Evolutionary conservation across 495 filamentous ascomycete species (phyloP).

Genomic region (Penicillium taxi): DNA sequence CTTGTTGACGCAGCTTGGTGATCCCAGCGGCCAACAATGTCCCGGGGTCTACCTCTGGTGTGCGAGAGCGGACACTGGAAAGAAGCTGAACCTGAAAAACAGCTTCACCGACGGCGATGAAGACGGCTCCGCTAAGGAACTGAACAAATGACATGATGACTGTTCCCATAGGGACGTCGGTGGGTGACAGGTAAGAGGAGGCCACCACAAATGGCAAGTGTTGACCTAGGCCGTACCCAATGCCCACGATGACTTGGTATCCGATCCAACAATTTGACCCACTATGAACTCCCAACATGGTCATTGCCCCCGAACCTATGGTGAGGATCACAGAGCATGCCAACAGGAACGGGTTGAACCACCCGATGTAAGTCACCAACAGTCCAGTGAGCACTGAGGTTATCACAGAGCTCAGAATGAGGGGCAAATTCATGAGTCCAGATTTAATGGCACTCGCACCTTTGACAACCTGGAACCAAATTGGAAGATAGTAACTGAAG

Average conservation of each 20-base stretch:
- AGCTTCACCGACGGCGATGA: conserved; percentile 62
- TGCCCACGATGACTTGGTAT: conserved; percentile 20
- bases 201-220: conserved; percentile 47
- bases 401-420: conserved; percentile 12
- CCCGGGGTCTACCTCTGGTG: background rate
- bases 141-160: conserved; percentile 56
- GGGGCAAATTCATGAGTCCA: conserved; percentile 22
- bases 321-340: conserved; percentile 43
- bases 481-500: conserved; percentile 9
- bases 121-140: conserved; percentile 58
- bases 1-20: too few relatives aligned
- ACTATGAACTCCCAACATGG: conserved; percentile 13
- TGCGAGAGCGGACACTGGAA: background rate
- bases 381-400: conserved; percentile 9
- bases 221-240: conserved; percentile 16
- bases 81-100: conserved; percentile 62
- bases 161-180: conserved; percentile 57
- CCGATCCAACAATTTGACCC: conserved; percentile 16
- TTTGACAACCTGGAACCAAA: conserved; percentile 32
- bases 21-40: background rate
- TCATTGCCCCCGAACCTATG: conserved; percentile 48
- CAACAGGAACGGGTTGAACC: conserved; percentile 50
- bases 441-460: conserved; percentile 16
- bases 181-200: conserved; percentile 51
- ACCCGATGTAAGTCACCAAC: conserved; percentile 11